Percentiles rank a stretch among this genome's conserved stretches.
Evolutionary conservation across 805 yeast species (phyloP).

Genomic region (Saturnispora silvae): DNA sequence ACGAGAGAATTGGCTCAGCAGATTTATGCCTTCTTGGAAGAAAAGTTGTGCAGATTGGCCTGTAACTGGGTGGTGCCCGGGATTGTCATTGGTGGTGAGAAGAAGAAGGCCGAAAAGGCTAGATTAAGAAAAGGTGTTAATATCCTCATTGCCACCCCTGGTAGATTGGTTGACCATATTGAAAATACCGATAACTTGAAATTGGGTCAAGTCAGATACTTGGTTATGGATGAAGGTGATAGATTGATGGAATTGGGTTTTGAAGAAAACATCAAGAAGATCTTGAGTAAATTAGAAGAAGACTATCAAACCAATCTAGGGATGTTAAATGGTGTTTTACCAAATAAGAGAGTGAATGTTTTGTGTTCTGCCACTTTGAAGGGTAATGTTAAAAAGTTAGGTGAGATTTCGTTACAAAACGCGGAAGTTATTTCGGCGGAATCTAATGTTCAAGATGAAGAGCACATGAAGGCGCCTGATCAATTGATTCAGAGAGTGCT

Average conservation of each 20-base stretch:
- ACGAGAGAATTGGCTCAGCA: constrained; percentile 93
- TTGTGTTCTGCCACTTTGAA: constrained; percentile 93
- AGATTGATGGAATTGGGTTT: constrained; percentile 91
- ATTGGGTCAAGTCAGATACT: constrained; percentile 65
- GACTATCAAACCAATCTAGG: constrained; percentile 28
- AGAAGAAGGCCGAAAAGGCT: constrained; percentile 94
- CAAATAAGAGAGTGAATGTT: constrained; percentile 61
- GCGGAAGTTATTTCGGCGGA: constrained; percentile 53
- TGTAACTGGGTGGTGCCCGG: constrained; percentile 92
- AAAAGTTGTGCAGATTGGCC: constrained; percentile 44
- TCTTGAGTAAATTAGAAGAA: constrained; percentile 48
- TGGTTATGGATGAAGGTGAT: constrained; percentile 96
- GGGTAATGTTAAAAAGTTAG: constrained; percentile 67
- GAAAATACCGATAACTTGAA: constrained; percentile 77
- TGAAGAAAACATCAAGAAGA: constrained; percentile 80
- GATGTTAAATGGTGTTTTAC: constrained; percentile 35
- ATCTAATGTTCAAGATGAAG: constrained; percentile 12
- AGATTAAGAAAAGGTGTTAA: constrained; percentile 92
- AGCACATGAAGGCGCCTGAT: constrained; percentile 59
- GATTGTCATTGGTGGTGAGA: constrained; percentile 95
- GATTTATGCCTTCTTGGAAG: constrained; percentile 71
- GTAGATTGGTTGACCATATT: constrained; percentile 88
- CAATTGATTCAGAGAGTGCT: constrained; percentile 72
- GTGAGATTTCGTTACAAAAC: constrained; percentile 59
- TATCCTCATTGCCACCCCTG: constrained; percentile 95